Conservation (phyloP, 116 monocot species). For the Phalaenopsis hybrid region DNA sequence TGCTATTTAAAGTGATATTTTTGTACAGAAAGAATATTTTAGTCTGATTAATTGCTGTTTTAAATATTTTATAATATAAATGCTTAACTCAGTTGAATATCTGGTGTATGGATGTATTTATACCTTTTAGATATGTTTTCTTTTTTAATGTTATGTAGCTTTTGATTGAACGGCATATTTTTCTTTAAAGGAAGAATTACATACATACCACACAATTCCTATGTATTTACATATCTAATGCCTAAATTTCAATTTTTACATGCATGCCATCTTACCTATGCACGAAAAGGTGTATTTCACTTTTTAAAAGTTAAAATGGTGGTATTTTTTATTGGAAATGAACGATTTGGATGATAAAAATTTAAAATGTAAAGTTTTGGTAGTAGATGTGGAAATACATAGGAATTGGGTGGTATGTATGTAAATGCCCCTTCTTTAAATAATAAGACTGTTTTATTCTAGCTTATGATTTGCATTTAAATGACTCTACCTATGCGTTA, state of each 20-base stretch:
- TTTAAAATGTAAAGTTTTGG: too few relatives aligned
- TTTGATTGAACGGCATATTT: not conserved
- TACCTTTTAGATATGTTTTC: not conserved
- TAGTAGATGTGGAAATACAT: too few relatives aligned
- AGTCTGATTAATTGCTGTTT: not conserved
- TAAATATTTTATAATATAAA: not conserved
- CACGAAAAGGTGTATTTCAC: too few relatives aligned
- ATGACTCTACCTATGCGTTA: not conserved
- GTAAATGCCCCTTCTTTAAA: not conserved
- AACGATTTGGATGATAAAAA: too few relatives aligned
- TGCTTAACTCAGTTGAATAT: not conserved
- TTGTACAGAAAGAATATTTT: not conserved
- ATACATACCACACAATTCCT: too few relatives aligned
- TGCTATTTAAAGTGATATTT: slow-evolving; percentile 1
- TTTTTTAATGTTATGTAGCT: not conserved
- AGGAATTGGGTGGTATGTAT: too few relatives aligned
- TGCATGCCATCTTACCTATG: too few relatives aligned
- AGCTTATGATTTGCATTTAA: not conserved
- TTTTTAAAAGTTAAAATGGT: too few relatives aligned
- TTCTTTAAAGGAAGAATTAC: not conserved
- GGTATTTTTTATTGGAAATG: too few relatives aligned
- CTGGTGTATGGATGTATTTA: not conserved
- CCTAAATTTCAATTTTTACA: too few relatives aligned
- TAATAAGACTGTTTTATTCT: not conserved
- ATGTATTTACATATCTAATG: too few relatives aligned